Conservation (phyloP, 2,329 filamentous ascomycete species). For the Alternaria sp. region DNA sequence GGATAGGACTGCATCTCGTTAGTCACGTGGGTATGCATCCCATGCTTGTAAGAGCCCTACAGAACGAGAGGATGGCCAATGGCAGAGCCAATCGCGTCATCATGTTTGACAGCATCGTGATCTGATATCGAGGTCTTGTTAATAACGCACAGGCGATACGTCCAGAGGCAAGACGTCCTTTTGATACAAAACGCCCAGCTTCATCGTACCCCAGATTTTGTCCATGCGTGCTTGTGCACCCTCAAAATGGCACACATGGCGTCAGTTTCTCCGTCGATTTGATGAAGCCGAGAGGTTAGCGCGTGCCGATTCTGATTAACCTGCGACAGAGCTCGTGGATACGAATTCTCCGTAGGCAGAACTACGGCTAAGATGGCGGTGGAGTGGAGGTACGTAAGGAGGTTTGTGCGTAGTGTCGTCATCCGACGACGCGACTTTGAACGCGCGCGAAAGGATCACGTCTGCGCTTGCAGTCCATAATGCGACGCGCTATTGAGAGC, state of each 20-base stretch:
- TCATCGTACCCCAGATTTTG: neutral
- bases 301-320: neutral
- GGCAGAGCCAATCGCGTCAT: slow-evolving; percentile 5
- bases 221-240: neutral
- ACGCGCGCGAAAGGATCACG: neutral
- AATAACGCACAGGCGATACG: neutral
- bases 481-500: neutral
- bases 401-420: neutral
- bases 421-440: neutral
- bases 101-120: slow-evolving; percentile 2
- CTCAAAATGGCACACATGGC: neutral
- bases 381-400: neutral
- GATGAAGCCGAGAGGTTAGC: slow-evolving; percentile 3
- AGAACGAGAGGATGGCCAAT: slow-evolving; percentile 5
- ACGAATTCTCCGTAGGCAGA: neutral
- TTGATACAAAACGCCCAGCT: neutral
- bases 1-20: slow-evolving; percentile 2
- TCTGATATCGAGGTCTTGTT: neutral
- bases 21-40: neutral
- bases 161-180: neutral
- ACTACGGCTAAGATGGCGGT: neutral
- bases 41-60: neutral
- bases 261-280: slow-evolving; percentile 3
- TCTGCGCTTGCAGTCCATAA: neutral
- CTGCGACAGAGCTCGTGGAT: neutral